A percentile compares a stretch with the other conserved stretches of the same genome.
Evolutionary conservation across 257 asterid species (phyloP).

Genomic region (Oldenlandia corymbosa): DNA sequence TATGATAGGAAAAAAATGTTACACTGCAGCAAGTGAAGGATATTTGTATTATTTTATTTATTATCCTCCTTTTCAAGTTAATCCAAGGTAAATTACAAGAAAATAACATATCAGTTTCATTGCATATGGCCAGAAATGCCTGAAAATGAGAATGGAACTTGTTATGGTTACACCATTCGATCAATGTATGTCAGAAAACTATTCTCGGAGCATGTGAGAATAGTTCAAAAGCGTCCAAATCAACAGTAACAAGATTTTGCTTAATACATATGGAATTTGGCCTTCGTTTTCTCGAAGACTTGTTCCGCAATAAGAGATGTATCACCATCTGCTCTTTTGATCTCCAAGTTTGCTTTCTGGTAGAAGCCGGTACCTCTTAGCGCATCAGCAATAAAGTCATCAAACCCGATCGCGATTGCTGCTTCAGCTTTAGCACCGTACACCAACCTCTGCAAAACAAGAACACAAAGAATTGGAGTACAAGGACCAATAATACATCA

Average conservation of each 20-base stretch:
- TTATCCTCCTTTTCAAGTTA: no score
- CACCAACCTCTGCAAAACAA: conserved; percentile 64
- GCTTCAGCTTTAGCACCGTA: conserved; percentile 99
- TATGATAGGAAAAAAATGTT: no score
- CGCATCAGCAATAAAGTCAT: conserved; percentile 95
- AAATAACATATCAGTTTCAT: no score
- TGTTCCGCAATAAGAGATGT: conserved; percentile 77
- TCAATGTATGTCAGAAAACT: no score
- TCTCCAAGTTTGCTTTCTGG: conserved; percentile 82
- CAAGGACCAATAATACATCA: not conserved
- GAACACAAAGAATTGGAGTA: not conserved
- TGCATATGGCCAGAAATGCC: no score
- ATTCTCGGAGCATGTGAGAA: not conserved
- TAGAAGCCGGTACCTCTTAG: conserved; percentile 89
- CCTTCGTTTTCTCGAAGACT: conserved; percentile 93
- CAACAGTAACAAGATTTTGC: not conserved
- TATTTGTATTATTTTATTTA: no score
- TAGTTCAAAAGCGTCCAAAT: not conserved
- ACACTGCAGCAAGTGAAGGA: no score
- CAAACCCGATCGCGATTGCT: conserved; percentile 93
- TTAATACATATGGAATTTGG: conserved; percentile 66
- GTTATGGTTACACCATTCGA: no score
- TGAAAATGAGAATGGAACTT: no score
- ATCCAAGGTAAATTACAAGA: no score
- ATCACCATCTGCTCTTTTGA: conserved; percentile 80